Base-by-base conservation (phyloP, 2,329 filamentous ascomycete genomes). In the Nigrospora sphaerica region DNA sequence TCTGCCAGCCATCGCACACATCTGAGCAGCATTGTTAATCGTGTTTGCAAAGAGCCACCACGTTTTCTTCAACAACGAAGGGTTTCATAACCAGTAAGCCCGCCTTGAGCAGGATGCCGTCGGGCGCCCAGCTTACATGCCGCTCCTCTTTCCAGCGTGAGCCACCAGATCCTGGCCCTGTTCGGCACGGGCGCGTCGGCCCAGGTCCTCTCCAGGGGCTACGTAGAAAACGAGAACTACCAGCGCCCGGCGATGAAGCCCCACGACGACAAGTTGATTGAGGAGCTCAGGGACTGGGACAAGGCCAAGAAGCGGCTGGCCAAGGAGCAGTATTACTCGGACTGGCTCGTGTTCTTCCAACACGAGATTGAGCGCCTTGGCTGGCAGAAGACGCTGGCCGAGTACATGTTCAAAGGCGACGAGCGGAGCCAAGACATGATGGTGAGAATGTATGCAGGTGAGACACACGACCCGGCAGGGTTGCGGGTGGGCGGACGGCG, bases 1-100 rank as follows among this genome's bases (percentile, higher is more conserved):
- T 40, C 37, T 23, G 17, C 11, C 34, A 12, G 18, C 40, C 31
- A 44, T 47, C 40, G 53, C 39, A 48, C 41, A 40, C 32, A 31
- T 42, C 10, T 38, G 28, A 23, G 39, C 45, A 18, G 39, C 46
- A 44, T 13, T 17, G 12, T 34, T 35, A 28, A 49, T 19, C 13
- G 17, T 3, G 32, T 13, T 12, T 44, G 12, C 9, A 3, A 43
- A 73, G 68, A 68, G 67, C 32, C 80, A 90, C 55, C 86, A 95
- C 59, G 84, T 90, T 48, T 95, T 85, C 67, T 95, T 90, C 73
- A 95, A 93, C 50, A 49, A 75, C 0, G 59, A 64, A 2, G 85
- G 85, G 0, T 95, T 86, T 52, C 91, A 96, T 59, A 88, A 95
- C 62, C 90, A 95, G 88, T 75, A 67, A 57, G 62, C 48, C 7